Conservation (phyloP, 176 grass and related monocot species). For the Microstegium vimineum region DNA sequence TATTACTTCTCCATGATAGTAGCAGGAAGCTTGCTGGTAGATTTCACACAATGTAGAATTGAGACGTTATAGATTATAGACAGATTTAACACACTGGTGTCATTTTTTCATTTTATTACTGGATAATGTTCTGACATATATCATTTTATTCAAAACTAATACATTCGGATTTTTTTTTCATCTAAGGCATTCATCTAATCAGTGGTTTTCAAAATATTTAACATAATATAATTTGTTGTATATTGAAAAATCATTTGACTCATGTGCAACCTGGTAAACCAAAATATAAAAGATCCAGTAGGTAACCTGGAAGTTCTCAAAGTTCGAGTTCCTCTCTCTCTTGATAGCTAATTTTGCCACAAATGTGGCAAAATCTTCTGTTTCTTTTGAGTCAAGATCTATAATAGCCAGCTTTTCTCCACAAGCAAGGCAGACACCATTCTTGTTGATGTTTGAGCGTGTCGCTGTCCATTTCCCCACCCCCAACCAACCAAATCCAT, state of each 20-base stretch:
- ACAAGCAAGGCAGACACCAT: slow-evolving; percentile 61
- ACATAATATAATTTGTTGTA: background rate
- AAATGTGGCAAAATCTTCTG: slow-evolving; percentile 49
- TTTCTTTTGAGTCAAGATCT: slow-evolving; percentile 64
- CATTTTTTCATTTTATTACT: background rate
- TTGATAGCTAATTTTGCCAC: slow-evolving; percentile 51
- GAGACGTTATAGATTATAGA: background rate
- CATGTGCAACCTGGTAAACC: background rate
- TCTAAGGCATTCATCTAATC: background rate
- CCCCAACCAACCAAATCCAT: slow-evolving; percentile 65
- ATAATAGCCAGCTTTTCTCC: slow-evolving; percentile 55
- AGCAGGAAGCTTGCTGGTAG: background rate
- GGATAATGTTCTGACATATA: background rate
- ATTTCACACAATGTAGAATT: background rate
- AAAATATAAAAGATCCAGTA: background rate
- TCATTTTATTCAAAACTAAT: background rate
- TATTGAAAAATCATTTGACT: background rate
- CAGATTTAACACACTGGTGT: background rate
- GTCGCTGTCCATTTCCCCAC: slow-evolving; percentile 51
- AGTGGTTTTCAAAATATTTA: background rate
- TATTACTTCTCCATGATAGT: background rate
- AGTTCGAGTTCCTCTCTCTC: slow-evolving; percentile 52
- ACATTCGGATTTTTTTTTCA: background rate
- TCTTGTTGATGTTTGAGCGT: slow-evolving; percentile 27
- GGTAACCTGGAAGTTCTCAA: slow-evolving; percentile 61